Evolutionary conservation across 202 grass and related monocot genomes (phyloP).

Genomic region (Panicum hallii): DNA sequence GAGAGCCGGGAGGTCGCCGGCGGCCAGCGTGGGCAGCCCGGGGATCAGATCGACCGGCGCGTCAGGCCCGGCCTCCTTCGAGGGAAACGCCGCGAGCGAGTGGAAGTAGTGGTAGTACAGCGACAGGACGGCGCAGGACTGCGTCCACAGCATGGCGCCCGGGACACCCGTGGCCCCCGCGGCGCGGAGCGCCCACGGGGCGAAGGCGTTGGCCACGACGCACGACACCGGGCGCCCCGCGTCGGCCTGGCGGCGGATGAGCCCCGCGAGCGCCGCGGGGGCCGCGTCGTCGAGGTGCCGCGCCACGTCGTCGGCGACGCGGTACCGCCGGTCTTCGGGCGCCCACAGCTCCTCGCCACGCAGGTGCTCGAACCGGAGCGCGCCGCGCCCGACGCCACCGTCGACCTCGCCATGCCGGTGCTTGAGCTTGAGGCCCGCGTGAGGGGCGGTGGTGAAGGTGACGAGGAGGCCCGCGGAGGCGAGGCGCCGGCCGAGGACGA

Average conservation of each 20-base stretch:
- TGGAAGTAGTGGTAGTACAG: constrained; percentile 52
- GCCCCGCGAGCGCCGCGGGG: neutral
- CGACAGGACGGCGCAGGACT: constrained; percentile 60
- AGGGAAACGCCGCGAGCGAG: constrained; percentile 42
- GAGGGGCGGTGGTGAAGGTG: constrained; percentile 58
- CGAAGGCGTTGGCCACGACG: constrained; percentile 65
- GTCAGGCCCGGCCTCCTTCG: neutral
- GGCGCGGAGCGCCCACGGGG: constrained; percentile 55
- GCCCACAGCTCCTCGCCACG: neutral
- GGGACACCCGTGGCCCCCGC: constrained; percentile 46
- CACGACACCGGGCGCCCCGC: constrained; percentile 41
- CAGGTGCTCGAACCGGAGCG: constrained; percentile 51
- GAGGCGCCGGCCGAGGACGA: constrained; percentile 60
- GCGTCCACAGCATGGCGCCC: constrained; percentile 53
- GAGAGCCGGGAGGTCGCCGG: constrained; percentile 48
- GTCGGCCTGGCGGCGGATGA: constrained; percentile 43
- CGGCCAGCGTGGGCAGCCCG: constrained; percentile 43
- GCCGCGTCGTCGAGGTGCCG: neutral
- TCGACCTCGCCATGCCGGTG: neutral
- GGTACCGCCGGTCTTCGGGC: neutral
- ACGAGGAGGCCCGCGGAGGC: constrained; percentile 56
- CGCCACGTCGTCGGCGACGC: neutral
- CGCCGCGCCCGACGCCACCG: constrained; percentile 10
- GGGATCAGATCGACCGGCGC: constrained; percentile 34
- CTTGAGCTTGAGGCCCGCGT: constrained; percentile 16